These are phyloP conservation scores for Penicillium steckii DNA, from an alignment of 495 filamentous ascomycete species.

Conservation along the genomic window DNA sequence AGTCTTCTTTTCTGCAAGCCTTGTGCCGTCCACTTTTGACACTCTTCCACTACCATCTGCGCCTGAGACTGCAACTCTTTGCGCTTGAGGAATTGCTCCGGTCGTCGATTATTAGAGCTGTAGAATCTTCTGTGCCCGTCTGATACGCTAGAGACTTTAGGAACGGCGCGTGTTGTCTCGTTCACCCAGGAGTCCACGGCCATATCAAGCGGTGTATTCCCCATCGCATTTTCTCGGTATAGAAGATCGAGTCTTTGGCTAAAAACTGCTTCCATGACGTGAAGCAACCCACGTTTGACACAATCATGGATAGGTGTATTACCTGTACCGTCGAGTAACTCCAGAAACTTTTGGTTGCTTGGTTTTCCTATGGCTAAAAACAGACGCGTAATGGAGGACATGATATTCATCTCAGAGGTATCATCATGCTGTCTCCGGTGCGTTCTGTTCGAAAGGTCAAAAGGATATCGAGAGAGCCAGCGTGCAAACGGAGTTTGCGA, in stretches of 20 bases:
- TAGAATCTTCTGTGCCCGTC: background rate
- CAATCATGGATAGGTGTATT: conserved; percentile 63
- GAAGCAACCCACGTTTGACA: conserved; percentile 36
- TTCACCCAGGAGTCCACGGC: conserved; percentile 53
- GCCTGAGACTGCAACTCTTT: conserved; percentile 1
- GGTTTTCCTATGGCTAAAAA: conserved; percentile 52
- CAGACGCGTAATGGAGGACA: conserved; percentile 10
- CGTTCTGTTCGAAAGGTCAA: background rate
- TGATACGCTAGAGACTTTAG: conserved; percentile 1
- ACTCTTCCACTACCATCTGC: conserved; percentile 23
- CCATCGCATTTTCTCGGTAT: conserved; percentile 67
- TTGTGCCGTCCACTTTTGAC: conserved; percentile 12
- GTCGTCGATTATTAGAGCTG: background rate
- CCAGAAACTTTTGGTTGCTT: conserved; percentile 49
- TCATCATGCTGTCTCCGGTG: background rate
- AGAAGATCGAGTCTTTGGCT: conserved; percentile 56
- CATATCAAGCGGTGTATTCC: conserved; percentile 65
- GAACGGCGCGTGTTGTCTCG: conserved; percentile 22
- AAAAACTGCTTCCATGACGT: conserved; percentile 48
- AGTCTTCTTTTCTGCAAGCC: conserved; percentile 51
- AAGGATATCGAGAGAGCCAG: conserved; percentile 14
- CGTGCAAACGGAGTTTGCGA: conserved; percentile 50
- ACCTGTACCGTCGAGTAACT: conserved; percentile 63
- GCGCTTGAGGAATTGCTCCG: conserved; percentile 23
- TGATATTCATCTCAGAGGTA: too few species aligned